phyloP scores from a whole-genome alignment of 345 rosid genomes.

The Corymbia maculata region DNA sequence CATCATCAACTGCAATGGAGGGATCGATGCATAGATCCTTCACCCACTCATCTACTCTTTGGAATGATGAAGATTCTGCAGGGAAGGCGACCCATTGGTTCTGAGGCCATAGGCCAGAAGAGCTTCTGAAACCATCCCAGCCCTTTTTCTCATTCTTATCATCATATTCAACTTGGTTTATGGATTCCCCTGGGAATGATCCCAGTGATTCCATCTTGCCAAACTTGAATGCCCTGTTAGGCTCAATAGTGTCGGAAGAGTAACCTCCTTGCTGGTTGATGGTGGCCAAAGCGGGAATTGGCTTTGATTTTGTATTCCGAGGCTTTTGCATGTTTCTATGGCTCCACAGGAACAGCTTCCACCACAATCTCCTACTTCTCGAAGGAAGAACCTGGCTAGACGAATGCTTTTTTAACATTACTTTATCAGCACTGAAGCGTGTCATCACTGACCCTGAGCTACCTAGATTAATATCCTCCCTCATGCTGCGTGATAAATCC shows the following conservation, averaged over 20 bases:
- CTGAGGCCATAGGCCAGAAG: constrained; percentile 50
- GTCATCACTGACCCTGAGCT: constrained; percentile 46
- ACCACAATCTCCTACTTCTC: constrained; percentile 67
- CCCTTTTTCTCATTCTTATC: not conserved
- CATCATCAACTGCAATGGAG: constrained; percentile 13
- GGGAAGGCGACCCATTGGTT: constrained; percentile 88
- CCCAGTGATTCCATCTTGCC: constrained; percentile 33
- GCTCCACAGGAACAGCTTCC: constrained; percentile 95
- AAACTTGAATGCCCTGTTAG: constrained; percentile 11
- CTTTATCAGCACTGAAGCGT: constrained; percentile 70
- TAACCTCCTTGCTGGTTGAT: constrained; percentile 75
- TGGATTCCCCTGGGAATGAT: constrained; percentile 35
- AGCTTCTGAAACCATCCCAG: constrained; percentile 28
- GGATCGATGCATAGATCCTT: constrained; percentile 39
- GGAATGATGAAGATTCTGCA: constrained; percentile 45
- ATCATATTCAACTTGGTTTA: constrained; percentile 7
- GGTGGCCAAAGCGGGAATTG: not conserved
- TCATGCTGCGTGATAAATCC: constrained; percentile 2
- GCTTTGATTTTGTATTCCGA: constrained; percentile 21
- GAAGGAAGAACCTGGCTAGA: constrained; percentile 92
- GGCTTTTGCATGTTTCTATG: constrained; percentile 70
- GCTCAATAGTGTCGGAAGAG: constrained; percentile 71
- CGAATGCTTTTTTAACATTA: constrained; percentile 87
- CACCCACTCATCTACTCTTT: constrained; percentile 84
- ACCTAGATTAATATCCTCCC: constrained; percentile 7